Conservation (phyloP, 140 eudicot genomes). For the Cichorium intybus region DNA sequence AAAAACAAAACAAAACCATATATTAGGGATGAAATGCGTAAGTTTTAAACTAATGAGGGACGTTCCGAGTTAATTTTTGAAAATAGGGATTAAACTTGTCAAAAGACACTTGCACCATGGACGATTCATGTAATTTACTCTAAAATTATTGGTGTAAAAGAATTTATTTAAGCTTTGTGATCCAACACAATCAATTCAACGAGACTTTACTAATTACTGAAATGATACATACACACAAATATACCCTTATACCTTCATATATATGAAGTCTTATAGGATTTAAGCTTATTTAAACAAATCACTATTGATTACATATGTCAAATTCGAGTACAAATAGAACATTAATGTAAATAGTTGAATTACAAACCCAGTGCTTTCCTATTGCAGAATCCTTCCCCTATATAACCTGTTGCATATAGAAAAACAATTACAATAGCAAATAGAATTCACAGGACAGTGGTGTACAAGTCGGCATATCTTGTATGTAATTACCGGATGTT, state of each 20-base stretch:
- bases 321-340: not conserved
- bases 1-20: too few relatives aligned
- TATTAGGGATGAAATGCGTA: too few relatives aligned
- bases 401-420: constrained; percentile 7
- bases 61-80: too few relatives aligned
- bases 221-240: not conserved
- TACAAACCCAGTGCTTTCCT: not conserved
- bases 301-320: not conserved
- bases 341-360: not conserved
- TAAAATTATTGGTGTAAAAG: too few relatives aligned
- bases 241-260: not conserved
- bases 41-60: too few relatives aligned
- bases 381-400: not conserved
- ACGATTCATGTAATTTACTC: too few relatives aligned
- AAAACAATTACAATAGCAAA: not conserved
- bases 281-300: not conserved
- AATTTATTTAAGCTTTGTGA: too few relatives aligned
- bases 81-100: too few relatives aligned
- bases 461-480: not conserved
- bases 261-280: constrained; percentile 1
- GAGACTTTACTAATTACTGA: too few relatives aligned
- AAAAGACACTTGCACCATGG: too few relatives aligned
- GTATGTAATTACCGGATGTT: not conserved
- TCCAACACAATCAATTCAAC: too few relatives aligned
- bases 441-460: not conserved